Base-by-base conservation (phyloP, 345 rosid species). In the Atalantia buxifolia region DNA sequence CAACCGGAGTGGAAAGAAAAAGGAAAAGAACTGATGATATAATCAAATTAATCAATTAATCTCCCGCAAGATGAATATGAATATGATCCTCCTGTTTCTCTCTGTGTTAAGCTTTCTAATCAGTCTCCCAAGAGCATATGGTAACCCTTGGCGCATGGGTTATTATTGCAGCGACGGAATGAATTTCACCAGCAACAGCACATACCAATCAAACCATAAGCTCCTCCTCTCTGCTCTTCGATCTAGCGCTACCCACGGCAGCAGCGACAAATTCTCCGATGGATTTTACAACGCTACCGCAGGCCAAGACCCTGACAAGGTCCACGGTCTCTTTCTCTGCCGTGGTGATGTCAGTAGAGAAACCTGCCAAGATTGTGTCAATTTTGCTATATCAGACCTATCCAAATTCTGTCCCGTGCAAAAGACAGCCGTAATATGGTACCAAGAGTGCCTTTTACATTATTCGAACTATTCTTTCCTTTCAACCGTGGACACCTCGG, bases 321-420 rank as follows among this genome's bases (percentile, higher is more conserved):
- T 75, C 28, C 69, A 75, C 12, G 82, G 79, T 40, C 50, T 61
- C 12, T 74, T 56, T 69, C 82, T 74, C 19, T 79, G 82, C 75
- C 74, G 63, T 2, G 82, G 78, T 0, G 74, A 80, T 25, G 16
- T 33, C 30, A 1, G 7, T 25, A 0, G 38, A 0, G 27, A 25
- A 22, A 28, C 14, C 7, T 80, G 82, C 57, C 27, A 36, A 18
- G 6, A 18, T 9, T 80, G 66, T 24, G 71, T 75, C n/a, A 21
- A 12, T 10, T 1, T 60, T 1, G 79, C 75, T 7, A 4, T 71
- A 3, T n/a, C 38, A 50, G 53, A 31, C 1, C 6, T 79, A 21
- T 28, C 71, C 14, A 19, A 5, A 13, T 38, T 1, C 7, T 80
- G 83, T 55, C 79, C 71, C 2, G 6, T 3, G 6, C 18, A 22